Evolutionary conservation across 345 rosid species (phyloP), one percentile per base, ranked within the genome.

Genomic region (Acer yangbiense): DNA sequence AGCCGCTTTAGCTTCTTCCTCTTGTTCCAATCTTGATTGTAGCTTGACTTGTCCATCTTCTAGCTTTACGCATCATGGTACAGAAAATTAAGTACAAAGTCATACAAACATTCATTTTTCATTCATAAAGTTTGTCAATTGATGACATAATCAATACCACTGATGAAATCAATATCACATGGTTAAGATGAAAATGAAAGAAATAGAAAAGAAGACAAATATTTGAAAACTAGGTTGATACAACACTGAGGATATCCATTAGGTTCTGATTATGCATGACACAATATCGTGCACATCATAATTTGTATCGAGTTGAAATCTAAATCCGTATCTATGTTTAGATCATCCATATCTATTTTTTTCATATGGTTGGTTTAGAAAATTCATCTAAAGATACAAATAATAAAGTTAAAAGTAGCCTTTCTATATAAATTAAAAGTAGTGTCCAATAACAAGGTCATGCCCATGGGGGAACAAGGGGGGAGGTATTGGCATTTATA

Each of bases 1-100:
- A 88, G 97, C 99, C 35, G 94, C 98, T 86, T 97, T 97, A n/a
- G 98, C 97, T 82, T 97, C 99, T 89, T 97, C 99, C 85, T 94
- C 99, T 86, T 94, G 89, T 84, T 96, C 99, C 85, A 94, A 87
- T 85, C 97, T 92, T 69, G 97, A 92, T 77, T 96, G 98, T 87
- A 94, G 85, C 87, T 88, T 94, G 82, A 90, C 86, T 87, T 94
- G 94, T 86, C 98, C 99, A 91, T 96, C 99, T 86, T 97, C 95
- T 84, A 97, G 88, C 99, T 97, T 80, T 79, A 87, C 50, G 57
- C 66, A 71, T 82, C 61, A 86, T 58, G 87, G 76, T 68, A 82
- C 54, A 73, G 71, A 62, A 85, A 77, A 73, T 41, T 20, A 80
- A 73, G 58, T 54, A 74, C 54, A 52, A 62, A 68, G 77, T 77